Percentiles rank a stretch among this genome's conserved stretches.
Conservation (phyloP, 2,329 filamentous ascomycete genomes). For the Trichoderma asperellum region DNA sequence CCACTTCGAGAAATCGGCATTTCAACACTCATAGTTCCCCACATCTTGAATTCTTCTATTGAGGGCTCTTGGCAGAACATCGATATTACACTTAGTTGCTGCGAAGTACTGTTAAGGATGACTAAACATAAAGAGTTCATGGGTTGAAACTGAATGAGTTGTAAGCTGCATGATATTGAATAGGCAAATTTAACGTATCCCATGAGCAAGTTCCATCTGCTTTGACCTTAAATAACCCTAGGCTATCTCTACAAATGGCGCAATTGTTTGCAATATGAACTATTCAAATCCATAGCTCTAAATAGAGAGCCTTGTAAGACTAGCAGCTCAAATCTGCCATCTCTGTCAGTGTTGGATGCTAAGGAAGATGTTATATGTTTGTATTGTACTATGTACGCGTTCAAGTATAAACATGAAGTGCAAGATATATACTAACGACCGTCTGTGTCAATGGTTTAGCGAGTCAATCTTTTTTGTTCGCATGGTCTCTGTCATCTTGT, state of each 20-base stretch:
- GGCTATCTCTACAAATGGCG: background rate
- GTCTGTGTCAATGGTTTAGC: background rate
- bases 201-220: background rate
- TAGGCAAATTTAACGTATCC: background rate
- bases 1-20: no score
- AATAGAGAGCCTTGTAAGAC: background rate
- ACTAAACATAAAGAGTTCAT: background rate
- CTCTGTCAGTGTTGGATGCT: background rate
- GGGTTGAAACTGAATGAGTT: no score
- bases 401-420: constrained; percentile 11
- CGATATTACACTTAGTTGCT: no score
- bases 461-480: background rate
- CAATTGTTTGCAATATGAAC: background rate
- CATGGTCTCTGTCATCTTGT: background rate
- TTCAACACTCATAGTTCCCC: no score
- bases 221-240: background rate
- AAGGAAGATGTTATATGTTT: background rate
- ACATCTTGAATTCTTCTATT: no score
- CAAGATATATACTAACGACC: constrained; percentile 3
- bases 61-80: no score
- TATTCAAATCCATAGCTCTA: background rate
- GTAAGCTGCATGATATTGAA: background rate
- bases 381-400: constrained; percentile 4
- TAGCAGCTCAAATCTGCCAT: background rate
- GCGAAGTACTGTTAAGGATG: no score